A percentile compares a stretch with the other conserved stretches of the same genome.
These are phyloP conservation scores for Coniferiporia sulphurascens DNA, from an alignment of 1,284 basidiomycete species.

Conservation along the genomic window DNA sequence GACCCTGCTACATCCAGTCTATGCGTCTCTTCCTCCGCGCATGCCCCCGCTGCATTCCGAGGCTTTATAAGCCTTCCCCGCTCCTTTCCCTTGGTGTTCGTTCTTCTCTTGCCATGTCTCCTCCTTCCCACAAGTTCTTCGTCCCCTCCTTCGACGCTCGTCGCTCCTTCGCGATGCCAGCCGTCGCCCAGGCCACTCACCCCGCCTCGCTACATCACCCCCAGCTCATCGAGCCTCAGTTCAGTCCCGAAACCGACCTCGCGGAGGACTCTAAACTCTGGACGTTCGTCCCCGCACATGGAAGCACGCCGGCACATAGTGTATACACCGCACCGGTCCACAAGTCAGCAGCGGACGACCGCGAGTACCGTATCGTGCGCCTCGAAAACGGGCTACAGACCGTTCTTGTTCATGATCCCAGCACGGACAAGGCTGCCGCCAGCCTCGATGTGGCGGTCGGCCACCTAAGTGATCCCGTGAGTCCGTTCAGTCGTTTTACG, in stretches of 20 bases:
- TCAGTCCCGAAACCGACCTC: neutral
- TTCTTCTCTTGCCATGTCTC: neutral
- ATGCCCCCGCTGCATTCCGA: neutral
- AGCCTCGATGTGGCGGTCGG: conserved; percentile 95
- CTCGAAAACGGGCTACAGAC: conserved; percentile 88
- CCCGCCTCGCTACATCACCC: no score
- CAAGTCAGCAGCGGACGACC: conserved; percentile 73
- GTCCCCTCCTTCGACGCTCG: neutral
- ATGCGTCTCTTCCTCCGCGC: neutral
- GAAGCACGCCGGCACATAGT: conserved; percentile 37
- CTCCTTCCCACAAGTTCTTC: neutral
- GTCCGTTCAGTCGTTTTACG: conserved; percentile 28
- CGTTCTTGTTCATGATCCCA: conserved; percentile 80
- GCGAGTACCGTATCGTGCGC: conserved; percentile 77
- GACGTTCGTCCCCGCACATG: conserved; percentile 33
- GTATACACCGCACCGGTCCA: conserved; percentile 67
- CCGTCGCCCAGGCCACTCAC: neutral
- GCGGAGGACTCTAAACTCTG: conserved; percentile 27
- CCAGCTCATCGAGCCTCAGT: neutral
- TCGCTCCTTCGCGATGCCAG: conserved; percentile 4
- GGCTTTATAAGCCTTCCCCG: neutral
- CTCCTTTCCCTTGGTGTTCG: neutral
- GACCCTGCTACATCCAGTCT: neutral
- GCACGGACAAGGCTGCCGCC: conserved; percentile 93
- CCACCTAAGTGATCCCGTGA: conserved; percentile 88